phyloP scores from a whole-genome alignment of 306 rosid species.

The Dicorynia guianensis region DNA sequence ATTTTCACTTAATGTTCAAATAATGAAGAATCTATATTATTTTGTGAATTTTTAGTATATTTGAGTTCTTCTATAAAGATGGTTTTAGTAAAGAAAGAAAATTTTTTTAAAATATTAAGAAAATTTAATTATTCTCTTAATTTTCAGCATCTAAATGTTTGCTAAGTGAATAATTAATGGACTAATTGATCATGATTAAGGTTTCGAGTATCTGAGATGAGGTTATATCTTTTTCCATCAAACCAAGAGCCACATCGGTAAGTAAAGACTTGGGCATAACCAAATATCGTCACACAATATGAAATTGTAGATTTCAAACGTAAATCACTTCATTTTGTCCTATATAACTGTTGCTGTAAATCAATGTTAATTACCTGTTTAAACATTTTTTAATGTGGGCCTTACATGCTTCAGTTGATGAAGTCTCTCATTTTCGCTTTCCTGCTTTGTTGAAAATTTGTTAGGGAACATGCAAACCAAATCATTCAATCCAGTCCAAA shows the following conservation, averaged over 20 bases:
- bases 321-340: slow-evolving; percentile 35
- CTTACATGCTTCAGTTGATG: slow-evolving; percentile 54
- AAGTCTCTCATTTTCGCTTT: slow-evolving; percentile 55
- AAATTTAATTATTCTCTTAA: too few species aligned
- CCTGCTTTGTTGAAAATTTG: slow-evolving; percentile 83
- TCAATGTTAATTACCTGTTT: slow-evolving; percentile 13
- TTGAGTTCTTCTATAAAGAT: too few species aligned
- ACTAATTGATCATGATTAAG: slow-evolving; percentile 17
- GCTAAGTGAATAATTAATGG: slow-evolving; percentile 10
- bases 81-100: too few species aligned
- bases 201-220: not conserved
- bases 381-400: slow-evolving; percentile 47
- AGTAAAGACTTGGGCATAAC: slow-evolving; percentile 26
- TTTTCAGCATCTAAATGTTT: too few species aligned
- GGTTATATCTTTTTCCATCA: not conserved
- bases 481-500: slow-evolving; percentile 57
- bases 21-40: too few species aligned
- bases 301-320: not conserved
- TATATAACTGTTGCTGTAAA: slow-evolving; percentile 23
- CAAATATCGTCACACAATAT: not conserved
- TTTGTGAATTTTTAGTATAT: too few species aligned
- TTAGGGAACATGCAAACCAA: slow-evolving; percentile 66
- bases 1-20: too few species aligned
- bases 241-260: slow-evolving; percentile 34
- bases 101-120: too few species aligned